These are phyloP conservation scores for Tulasnella sp. DNA, from an alignment of 768 basidiomycete species.

Conservation along the genomic window DNA sequence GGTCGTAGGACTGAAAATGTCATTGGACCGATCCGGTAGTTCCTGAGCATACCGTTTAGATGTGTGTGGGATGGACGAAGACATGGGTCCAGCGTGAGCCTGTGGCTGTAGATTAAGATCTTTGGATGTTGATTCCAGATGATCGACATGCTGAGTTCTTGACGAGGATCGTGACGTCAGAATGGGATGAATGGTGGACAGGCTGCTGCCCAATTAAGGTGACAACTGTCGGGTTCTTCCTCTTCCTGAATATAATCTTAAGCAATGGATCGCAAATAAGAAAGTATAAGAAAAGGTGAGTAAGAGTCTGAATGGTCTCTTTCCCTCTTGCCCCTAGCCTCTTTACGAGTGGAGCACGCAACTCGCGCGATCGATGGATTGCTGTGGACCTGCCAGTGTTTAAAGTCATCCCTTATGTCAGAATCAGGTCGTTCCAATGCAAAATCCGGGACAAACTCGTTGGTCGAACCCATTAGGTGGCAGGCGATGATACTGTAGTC, in stretches of 20 bases:
- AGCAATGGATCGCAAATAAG: conserved; percentile 17
- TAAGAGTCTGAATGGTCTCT: conserved; percentile 25
- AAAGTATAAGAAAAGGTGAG: no score
- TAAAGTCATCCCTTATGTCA: background rate
- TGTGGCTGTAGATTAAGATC: conserved; percentile 41
- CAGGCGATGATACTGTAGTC: conserved; percentile 27
- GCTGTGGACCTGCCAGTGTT: conserved; percentile 17
- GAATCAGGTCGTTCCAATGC: conserved; percentile 35
- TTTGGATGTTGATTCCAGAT: conserved; percentile 18
- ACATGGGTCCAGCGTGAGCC: conserved; percentile 41
- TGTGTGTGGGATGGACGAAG: conserved; percentile 31
- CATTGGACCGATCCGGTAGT: conserved; percentile 8
- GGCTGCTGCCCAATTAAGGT: conserved; percentile 28
- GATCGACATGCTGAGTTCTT: background rate
- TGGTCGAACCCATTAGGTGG: conserved; percentile 39
- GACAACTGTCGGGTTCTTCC: conserved; percentile 6
- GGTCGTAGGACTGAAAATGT: conserved; percentile 32
- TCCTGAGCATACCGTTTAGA: conserved; percentile 20
- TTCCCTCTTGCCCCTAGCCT: conserved; percentile 29
- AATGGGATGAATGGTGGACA: conserved; percentile 22
- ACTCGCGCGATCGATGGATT: conserved; percentile 30
- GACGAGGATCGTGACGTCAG: background rate
- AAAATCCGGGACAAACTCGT: conserved; percentile 38
- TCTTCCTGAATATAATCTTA: conserved; percentile 28
- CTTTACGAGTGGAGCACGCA: conserved; percentile 28